phyloP scores from a whole-genome alignment of 768 basidiomycete species.

The Pleurotus sapidus region DNA sequence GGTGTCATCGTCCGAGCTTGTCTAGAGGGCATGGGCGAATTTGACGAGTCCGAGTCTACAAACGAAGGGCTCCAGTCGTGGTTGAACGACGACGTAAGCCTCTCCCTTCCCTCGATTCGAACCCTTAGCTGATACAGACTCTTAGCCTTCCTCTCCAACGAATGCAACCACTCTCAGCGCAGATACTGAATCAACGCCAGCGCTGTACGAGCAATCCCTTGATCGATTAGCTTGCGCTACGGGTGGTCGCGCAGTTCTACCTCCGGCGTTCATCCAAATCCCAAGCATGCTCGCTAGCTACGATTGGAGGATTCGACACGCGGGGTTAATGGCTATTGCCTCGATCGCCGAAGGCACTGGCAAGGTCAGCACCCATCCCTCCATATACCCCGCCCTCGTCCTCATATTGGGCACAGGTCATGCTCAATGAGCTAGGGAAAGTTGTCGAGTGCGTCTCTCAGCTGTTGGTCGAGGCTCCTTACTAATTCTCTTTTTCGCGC shows the following conservation, averaged over 20 bases:
- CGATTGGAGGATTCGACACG: constrained; percentile 85
- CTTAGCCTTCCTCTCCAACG: background rate
- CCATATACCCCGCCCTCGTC: background rate
- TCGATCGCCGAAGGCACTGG: constrained; percentile 83
- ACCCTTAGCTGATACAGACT: background rate
- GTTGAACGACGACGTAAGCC: constrained; percentile 67
- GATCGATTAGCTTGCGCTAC: constrained; percentile 81
- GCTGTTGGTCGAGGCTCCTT: background rate
- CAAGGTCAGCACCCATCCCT: constrained; percentile 40
- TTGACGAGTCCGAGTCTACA: constrained; percentile 50
- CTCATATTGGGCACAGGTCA: constrained; percentile 39
- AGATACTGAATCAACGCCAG: constrained; percentile 33
- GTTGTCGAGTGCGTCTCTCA: constrained; percentile 64
- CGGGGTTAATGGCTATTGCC: constrained; percentile 85
- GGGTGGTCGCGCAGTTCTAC: constrained; percentile 73
- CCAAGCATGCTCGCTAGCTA: constrained; percentile 78
- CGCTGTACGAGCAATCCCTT: constrained; percentile 79
- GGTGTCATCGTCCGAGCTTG: constrained; percentile 69
- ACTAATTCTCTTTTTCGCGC: background rate
- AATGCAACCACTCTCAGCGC: constrained; percentile 2
- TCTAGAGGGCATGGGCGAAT: constrained; percentile 79
- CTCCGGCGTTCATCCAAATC: constrained; percentile 77
- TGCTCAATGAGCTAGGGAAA: constrained; percentile 80
- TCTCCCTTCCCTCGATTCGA: constrained; percentile 22
- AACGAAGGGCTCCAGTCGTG: constrained; percentile 45